Base-by-base conservation (phyloP, 305 asterid genomes). In the Fraxinus ornus region DNA sequence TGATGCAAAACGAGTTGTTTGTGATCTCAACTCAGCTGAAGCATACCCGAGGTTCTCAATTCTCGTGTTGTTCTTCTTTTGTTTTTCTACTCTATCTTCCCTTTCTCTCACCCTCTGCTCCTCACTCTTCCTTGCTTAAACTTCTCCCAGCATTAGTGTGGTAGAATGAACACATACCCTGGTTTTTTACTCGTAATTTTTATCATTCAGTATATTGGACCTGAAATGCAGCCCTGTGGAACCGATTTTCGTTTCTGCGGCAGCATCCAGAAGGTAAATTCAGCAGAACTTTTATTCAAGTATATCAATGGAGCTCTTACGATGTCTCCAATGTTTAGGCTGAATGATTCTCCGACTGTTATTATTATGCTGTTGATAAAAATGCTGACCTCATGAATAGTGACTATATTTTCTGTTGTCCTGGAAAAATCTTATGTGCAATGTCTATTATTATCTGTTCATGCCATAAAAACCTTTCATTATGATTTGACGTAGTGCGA, bases 211-310 rank as follows among this genome's bases (percentile, higher is more conserved):
- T 85, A 92, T 96, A 79, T 85, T 96, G 93, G 98, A 94, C 91
- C 87, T 96, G 89, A 96, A 96, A 88, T 96, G 98, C 93, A 96
- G 99, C 88, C 98, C 99, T 7, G 98, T 94, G 82, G 98, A 94
- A 83, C 98, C 99, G 81, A 91, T 94, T 81, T 96, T 96, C 89
- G 98, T 94, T 79, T 90, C 98, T 83, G 99, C 99, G 17, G 97
- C 98, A 57, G 98, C 99, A 84, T 93, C 99, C 55, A 86, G 85
- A 90, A 89, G 98, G 98, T 96, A 88, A 81, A 28, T 87, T 62
- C 52, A 82, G 76, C 55, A 78, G 77, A 78, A 32, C 76, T 82
- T 70, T n/a, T 26, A 30, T 68, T 1, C 41, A 1, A 70, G 9
- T 15, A 28, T 13, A 70, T 30, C 41, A 13, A 30, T 70, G 75